These are phyloP conservation scores for Zea luxurians DNA, from an alignment of 176 grass and related monocot species.

Conservation along the genomic window DNA sequence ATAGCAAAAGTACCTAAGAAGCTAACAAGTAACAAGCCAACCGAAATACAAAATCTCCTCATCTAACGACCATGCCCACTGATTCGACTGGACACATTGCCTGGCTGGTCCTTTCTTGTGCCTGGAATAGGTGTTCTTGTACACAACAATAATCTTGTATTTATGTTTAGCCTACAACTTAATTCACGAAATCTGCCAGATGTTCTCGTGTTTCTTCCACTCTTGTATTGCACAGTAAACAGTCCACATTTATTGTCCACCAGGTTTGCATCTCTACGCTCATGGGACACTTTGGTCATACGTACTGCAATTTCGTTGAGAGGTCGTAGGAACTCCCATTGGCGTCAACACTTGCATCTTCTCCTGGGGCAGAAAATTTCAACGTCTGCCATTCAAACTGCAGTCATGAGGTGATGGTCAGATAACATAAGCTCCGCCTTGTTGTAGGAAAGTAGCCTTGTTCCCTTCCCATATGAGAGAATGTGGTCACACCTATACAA, in stretches of 20 bases:
- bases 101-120: neutral
- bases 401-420: too few species aligned
- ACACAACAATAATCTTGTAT: neutral
- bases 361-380: too few species aligned
- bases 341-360: too few species aligned
- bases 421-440: too few species aligned
- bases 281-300: neutral
- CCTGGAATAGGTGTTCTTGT: neutral
- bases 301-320: too few species aligned
- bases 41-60: neutral
- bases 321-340: too few species aligned
- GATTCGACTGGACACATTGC: neutral
- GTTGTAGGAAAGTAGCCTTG: too few species aligned
- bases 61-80: neutral
- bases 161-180: neutral
- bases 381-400: too few species aligned
- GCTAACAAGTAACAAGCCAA: neutral
- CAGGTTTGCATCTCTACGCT: neutral
- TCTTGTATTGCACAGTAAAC: neutral
- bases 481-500: too few species aligned
- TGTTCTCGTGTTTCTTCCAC: neutral
- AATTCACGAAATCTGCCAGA: neutral
- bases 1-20: neutral
- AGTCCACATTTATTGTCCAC: neutral
- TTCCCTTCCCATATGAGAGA: too few species aligned